Percentiles rank a stretch among this genome's conserved stretches.
Conservation (phyloP, 2,329 filamentous ascomycete species). For the Trichoderma cornu-damae region DNA sequence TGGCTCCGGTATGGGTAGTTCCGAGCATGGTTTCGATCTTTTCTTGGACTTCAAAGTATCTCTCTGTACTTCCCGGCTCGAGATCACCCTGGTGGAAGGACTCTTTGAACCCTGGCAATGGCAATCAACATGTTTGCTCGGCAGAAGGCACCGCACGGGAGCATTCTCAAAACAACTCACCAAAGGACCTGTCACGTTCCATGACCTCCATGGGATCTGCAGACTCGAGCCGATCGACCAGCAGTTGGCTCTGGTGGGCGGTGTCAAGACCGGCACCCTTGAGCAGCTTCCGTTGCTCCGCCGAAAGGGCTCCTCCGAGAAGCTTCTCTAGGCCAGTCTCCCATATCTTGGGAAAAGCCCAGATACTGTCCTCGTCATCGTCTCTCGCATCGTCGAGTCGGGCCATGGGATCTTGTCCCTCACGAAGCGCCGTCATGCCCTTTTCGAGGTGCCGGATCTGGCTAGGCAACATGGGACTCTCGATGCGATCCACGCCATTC, state of each 20-base stretch:
- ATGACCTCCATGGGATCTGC: conserved; percentile 24
- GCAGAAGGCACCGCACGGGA: not conserved
- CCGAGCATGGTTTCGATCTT: conserved; percentile 22
- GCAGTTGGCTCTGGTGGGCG: not conserved
- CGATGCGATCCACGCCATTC: conserved; percentile 25
- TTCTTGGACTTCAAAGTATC: conserved; percentile 21
- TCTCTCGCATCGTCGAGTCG: conserved; percentile 2
- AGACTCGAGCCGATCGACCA: conserved; percentile 11
- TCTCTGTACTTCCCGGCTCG: conserved; percentile 24
- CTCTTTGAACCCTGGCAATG: conserved; percentile 23
- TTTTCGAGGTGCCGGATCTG: conserved; percentile 15
- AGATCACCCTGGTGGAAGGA: conserved; percentile 28
- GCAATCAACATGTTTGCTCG: not conserved
- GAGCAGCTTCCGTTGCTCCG: conserved; percentile 13
- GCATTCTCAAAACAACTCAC: conserved; percentile 16
- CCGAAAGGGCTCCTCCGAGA: not conserved
- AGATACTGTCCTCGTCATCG: conserved; percentile 20
- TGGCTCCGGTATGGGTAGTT: conserved; percentile 12
- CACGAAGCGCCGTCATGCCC: not conserved
- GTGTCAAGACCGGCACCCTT: not conserved
- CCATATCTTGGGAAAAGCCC: conserved; percentile 25
- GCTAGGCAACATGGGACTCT: conserved; percentile 20
- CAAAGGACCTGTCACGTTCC: conserved; percentile 25
- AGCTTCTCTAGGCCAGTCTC: conserved; percentile 22
- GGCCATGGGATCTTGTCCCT: not conserved